Base-by-base conservation (phyloP, 306 rosid genomes). In the Clitoria ternatea region DNA sequence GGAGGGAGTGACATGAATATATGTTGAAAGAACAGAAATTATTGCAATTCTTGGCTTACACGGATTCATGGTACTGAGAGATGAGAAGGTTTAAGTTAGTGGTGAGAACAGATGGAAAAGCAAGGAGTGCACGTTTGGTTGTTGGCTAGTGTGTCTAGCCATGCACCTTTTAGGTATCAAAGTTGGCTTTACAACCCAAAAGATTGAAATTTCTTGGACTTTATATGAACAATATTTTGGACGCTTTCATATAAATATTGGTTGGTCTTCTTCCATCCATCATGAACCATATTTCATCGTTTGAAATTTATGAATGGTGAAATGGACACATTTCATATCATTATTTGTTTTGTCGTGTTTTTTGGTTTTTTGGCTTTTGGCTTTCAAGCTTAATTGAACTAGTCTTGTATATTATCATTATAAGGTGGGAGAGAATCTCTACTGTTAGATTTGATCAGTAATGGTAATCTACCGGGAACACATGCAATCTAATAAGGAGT, bases 61-160 rank as follows among this genome's bases (percentile, higher is more conserved):
- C 24, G 53, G 66, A 66, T 43, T 62, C 45, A 23, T 59, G 37
- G 66, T 45, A 62, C 72, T 14, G 1, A 60, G 52, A 56, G 47
- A 52, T 35, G 24, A 54, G 6, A 47, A 17, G 23, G 74, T 59
- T 50, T 24, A 47, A 36, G 24, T 48, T 15, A 35, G 66, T 5
- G 20, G 63, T 15, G 62, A 54, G 63, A 70, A 85, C 80, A 77
- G 15, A 43, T 70, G 76, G 63, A 60, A 69, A 73, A 78, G 85
- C 9, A 77, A 66, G 74, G 59, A 60, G 61, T 56, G 80, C 87
- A 75, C 75, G 87, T 80, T 86, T 67, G 63, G 39, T 62, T 83
- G 80, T 80, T 71, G 73, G 39, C 54, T 77, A 61, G 85, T 26
- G 80, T 49, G 47, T 24, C 35, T 22, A 19, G 18, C 39, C 61